Percentiles rank a stretch among this genome's conserved stretches.
Evolutionary conservation across 1,139 yeast species (phyloP).

Genomic region (Yamadazyma dushanensis): DNA sequence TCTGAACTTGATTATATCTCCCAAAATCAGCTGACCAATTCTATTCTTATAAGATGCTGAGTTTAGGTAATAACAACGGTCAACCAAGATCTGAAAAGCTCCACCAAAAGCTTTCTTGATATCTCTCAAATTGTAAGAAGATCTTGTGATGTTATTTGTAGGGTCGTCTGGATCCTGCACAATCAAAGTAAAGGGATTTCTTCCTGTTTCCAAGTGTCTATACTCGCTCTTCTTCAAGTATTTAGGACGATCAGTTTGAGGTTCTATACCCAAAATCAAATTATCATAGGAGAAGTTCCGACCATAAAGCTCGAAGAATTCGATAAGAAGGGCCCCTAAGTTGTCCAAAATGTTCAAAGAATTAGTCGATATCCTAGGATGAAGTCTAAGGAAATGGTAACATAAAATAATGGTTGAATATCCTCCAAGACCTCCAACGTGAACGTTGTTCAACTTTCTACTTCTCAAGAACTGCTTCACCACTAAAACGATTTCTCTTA

Average conservation of each 20-base stretch:
- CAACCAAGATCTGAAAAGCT: conserved; percentile 78
- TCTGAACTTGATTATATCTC: conserved; percentile 73
- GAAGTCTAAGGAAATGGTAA: conserved; percentile 76
- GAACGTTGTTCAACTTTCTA: conserved; percentile 85
- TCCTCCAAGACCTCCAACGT: conserved; percentile 95
- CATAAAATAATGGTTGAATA: conserved; percentile 88
- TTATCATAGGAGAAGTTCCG: conserved; percentile 84
- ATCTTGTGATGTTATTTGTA: conserved; percentile 78
- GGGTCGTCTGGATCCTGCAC: conserved; percentile 91
- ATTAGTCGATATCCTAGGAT: conserved; percentile 72
- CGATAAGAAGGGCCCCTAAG: conserved; percentile 84
- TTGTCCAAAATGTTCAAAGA: conserved; percentile 72
- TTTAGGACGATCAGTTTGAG: conserved; percentile 46
- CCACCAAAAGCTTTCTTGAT: conserved; percentile 88
- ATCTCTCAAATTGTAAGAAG: conserved; percentile 79
- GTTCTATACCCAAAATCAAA: conserved; percentile 63
- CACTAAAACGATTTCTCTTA: conserved; percentile 80
- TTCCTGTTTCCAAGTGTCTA: conserved; percentile 52
- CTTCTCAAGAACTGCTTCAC: conserved; percentile 85
- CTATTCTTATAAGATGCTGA: conserved; percentile 67
- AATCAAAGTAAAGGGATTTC: conserved; percentile 66
- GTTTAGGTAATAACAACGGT: conserved; percentile 61
- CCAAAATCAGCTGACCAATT: conserved; percentile 72
- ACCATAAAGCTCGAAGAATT: conserved; percentile 95
- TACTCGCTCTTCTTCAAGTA: conserved; percentile 61